Conservation (phyloP, 2,329 filamentous ascomycete species). For the Kalaharituber pfeilii region DNA sequence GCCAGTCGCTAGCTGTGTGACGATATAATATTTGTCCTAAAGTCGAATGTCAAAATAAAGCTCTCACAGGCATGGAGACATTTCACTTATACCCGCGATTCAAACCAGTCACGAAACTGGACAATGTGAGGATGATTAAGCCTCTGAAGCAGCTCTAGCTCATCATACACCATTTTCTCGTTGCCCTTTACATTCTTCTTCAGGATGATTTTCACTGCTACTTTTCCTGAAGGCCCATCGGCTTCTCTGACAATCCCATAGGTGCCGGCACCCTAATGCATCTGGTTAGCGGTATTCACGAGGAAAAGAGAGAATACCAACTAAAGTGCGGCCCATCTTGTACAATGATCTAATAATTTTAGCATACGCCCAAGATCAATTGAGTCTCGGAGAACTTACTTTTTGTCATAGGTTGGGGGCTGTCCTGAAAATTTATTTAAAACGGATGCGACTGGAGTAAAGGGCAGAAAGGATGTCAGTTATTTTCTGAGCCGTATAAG, state of each 20-base stretch:
- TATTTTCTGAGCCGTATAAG: neutral
- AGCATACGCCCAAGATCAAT: slow-evolving; percentile 5
- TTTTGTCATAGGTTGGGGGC: slow-evolving; percentile 74
- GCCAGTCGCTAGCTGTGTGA: slow-evolving; percentile 86
- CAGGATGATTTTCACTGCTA: slow-evolving; percentile 95
- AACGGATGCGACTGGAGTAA: slow-evolving; percentile 14
- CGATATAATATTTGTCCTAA: slow-evolving; percentile 99
- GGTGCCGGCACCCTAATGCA: slow-evolving; percentile 57
- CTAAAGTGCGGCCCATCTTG: slow-evolving; percentile 72
- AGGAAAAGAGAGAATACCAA: slow-evolving; percentile 4
- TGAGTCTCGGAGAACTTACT: slow-evolving; percentile 38
- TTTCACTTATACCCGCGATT: slow-evolving; percentile 61
- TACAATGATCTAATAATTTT: slow-evolving; percentile 53
- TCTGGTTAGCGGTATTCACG: neutral
- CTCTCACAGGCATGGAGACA: neutral
- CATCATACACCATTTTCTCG: slow-evolving; percentile 96
- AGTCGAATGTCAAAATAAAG: neutral
- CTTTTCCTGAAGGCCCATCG: slow-evolving; percentile 65
- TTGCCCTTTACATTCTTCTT: slow-evolving; percentile 99
- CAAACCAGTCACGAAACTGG: slow-evolving; percentile 96
- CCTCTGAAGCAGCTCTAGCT: slow-evolving; percentile 79
- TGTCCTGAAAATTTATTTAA: slow-evolving; percentile 21
- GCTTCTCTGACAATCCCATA: slow-evolving; percentile 97
- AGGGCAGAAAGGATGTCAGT: neutral
- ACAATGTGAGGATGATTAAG: slow-evolving; percentile 93